A percentile compares a stretch with the other conserved stretches of the same genome.
Conservation (phyloP, 2,329 filamentous ascomycete species). For the Colletotrichum paranaense region DNA sequence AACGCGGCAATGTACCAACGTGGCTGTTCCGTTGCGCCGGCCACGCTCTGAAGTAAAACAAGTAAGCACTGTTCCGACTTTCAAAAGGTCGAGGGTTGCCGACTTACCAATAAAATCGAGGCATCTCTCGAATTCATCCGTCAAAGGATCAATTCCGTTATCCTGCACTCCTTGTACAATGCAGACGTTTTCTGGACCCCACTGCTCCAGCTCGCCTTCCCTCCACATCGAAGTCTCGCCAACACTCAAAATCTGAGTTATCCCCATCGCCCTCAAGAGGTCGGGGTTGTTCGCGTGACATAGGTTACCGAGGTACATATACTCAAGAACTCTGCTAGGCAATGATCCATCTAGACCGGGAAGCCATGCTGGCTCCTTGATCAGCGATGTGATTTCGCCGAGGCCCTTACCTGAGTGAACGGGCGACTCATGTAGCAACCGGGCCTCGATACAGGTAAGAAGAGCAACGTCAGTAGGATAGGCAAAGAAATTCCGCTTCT, state of each 20-base stretch:
- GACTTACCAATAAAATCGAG: slow-evolving; percentile 90
- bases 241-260: slow-evolving; percentile 89
- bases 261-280: slow-evolving; percentile 82
- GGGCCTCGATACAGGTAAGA: slow-evolving; percentile 79
- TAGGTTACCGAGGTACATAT: slow-evolving; percentile 96
- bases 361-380: slow-evolving; percentile 82
- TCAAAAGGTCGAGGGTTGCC: neutral
- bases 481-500: slow-evolving; percentile 93
- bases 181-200: slow-evolving; percentile 83
- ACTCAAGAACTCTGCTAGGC: slow-evolving; percentile 87
- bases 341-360: slow-evolving; percentile 87
- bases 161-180: slow-evolving; percentile 90
- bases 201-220: slow-evolving; percentile 74
- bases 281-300: slow-evolving; percentile 94
- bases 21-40: slow-evolving; percentile 80
- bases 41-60: slow-evolving; percentile 73
- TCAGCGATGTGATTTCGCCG: slow-evolving; percentile 63
- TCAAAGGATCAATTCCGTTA: slow-evolving; percentile 94
- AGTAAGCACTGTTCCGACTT: slow-evolving; percentile 13
- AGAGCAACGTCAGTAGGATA: slow-evolving; percentile 91
- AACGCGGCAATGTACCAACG: slow-evolving; percentile 94
- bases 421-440: slow-evolving; percentile 80
- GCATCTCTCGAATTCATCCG: slow-evolving; percentile 85
- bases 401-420: slow-evolving; percentile 59
- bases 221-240: slow-evolving; percentile 89